Base-by-base conservation (phyloP, 345 rosid genomes). In the Aquilaria sinensis region DNA sequence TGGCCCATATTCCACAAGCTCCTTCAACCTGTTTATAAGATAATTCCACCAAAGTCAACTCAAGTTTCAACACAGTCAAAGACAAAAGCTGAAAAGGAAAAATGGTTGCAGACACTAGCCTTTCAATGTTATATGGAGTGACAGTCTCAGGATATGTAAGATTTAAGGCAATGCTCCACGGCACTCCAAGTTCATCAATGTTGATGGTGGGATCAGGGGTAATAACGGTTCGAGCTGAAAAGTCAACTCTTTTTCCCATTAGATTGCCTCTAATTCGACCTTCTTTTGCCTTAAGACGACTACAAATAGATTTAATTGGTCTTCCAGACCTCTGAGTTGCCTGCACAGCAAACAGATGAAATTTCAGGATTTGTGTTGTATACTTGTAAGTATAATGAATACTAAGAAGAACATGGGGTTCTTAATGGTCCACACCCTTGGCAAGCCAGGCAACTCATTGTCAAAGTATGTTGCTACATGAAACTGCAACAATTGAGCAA, bases 1-100 rank as follows among this genome's bases (percentile, higher is more conserved):
- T 48, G 97, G 96, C 58, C 98, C 97, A 78, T 93, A 66, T 68
- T 93, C 97, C 55, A 93, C 98, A 61, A 93, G 98, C 73, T 90
- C 95, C 75, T 90, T 90, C 65, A 93, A 77, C 83, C 96, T 93
- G 77, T 56, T 48, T 67, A 57, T 61, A 54, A 2, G 43, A 37
- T 37, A 37, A 4, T 37, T 37, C 43, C 5, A 37, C 8, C 43
- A 37, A 37, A 0, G 43, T 37, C 43, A 37, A 37, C 43, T 37
- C 43, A 37, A 37, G 8, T 37, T 37, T 37, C 43, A 37, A 37
- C 43, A 37, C 2, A 37, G 43, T 37, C 33, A 1, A 10, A 66
- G 32, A 53, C 37, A 12, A 31, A 29, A 37, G 43, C 43, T 37
- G 1, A 37, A 37, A 37, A 37, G 43, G 43, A 37, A 37, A 4